A percentile compares a stretch with the other conserved stretches of the same genome.
phyloP scores from a whole-genome alignment of 2,329 filamentous ascomycete genomes.

The Cordyceps sp. region DNA sequence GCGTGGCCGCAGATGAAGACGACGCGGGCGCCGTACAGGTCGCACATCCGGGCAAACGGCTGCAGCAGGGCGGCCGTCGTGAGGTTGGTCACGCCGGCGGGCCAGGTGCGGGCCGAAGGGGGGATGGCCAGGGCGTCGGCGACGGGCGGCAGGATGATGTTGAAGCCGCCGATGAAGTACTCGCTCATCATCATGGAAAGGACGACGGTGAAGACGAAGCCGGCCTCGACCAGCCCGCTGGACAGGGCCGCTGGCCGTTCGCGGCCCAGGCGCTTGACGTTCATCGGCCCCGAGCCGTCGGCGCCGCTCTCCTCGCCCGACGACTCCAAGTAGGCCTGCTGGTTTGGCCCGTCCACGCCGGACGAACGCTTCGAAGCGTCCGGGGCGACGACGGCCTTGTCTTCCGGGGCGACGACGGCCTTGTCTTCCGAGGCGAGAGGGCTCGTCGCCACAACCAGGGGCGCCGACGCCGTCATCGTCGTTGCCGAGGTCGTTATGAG shows the following conservation, averaged over 20 bases:
- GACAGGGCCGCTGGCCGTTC: constrained; percentile 41
- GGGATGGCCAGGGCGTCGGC: constrained; percentile 47
- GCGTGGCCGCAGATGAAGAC: constrained; percentile 41
- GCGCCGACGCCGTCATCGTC: no score
- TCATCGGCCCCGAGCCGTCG: constrained; percentile 5
- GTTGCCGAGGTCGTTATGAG: no score
- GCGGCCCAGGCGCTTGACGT: constrained; percentile 44
- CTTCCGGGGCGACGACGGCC: no score
- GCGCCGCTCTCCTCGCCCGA: neutral
- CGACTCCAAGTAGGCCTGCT: neutral
- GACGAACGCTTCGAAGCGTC: no score
- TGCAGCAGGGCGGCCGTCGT: constrained; percentile 41
- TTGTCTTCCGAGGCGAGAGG: no score
- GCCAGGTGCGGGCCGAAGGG: constrained; percentile 44
- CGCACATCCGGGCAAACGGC: constrained; percentile 41
- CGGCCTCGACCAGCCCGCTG: constrained; percentile 35
- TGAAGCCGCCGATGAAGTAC: constrained; percentile 65
- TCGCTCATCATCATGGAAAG: constrained; percentile 51
- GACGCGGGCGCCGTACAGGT: constrained; percentile 44
- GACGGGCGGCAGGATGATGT: constrained; percentile 53
- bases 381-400: no score
- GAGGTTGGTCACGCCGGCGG: constrained; percentile 42
- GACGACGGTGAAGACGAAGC: constrained; percentile 45
- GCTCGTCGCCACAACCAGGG: no score
- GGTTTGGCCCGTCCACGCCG: neutral